Evolutionary conservation across 495 filamentous ascomycete genomes (phyloP).

Genomic region (Xanthoparmelia taractica): DNA sequence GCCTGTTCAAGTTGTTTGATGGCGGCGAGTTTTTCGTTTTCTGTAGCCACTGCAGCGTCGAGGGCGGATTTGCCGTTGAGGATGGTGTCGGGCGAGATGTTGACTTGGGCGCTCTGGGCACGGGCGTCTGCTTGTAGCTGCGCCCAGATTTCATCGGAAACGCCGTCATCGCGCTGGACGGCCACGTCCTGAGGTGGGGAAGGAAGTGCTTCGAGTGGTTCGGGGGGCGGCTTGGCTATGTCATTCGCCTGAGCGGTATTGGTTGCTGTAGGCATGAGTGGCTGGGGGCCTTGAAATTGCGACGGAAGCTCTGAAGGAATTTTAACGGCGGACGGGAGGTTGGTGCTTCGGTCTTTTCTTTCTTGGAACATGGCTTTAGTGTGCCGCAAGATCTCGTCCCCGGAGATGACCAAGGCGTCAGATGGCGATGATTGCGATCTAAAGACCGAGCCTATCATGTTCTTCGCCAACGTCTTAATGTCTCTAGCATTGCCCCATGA

Average conservation of each 20-base stretch:
- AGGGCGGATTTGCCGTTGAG: neutral
- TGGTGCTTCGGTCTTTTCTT: neutral
- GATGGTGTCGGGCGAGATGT: neutral
- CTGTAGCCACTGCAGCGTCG: neutral
- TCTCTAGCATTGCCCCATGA: constrained; percentile 65
- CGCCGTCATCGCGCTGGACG: constrained; percentile 44
- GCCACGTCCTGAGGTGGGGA: neutral
- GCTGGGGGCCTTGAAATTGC: neutral
- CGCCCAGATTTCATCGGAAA: constrained; percentile 54
- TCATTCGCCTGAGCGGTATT: neutral
- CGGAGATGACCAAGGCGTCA: neutral
- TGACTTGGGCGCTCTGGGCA: constrained; percentile 23
- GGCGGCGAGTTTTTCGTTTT: constrained; percentile 12
- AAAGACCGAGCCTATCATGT: constrained; percentile 3
- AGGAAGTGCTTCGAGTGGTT: neutral
- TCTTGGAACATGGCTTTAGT: neutral
- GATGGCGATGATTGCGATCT: neutral
- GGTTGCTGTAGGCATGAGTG: neutral
- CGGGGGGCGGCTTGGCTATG: neutral
- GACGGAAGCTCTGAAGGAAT: too few species aligned
- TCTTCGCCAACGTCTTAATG: constrained; percentile 48
- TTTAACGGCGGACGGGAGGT: neutral
- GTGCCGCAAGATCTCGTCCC: neutral
- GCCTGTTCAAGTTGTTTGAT: neutral
- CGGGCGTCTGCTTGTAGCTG: constrained; percentile 46